Percentiles rank a stretch among this genome's conserved stretches.
Evolutionary conservation across 768 basidiomycete species (phyloP).

Genomic region (Suillus spraguei): DNA sequence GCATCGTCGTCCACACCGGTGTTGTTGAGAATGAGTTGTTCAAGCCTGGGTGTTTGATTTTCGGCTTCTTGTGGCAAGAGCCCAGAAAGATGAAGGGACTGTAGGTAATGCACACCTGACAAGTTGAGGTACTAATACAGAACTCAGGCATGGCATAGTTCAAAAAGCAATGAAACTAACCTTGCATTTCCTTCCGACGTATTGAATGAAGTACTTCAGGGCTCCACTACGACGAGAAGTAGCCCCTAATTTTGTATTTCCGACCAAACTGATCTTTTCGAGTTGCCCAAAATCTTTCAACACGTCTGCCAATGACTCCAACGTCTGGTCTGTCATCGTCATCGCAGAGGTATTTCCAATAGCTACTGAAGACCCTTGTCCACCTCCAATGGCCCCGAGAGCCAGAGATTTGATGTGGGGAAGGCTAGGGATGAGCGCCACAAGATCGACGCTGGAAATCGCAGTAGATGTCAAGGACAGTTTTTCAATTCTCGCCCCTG

Average conservation of each 20-base stretch:
- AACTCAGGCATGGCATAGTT: slow-evolving; percentile 3
- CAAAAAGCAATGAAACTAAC: slow-evolving; percentile 33
- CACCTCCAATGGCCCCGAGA: slow-evolving; percentile 60
- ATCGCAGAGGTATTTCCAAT: slow-evolving; percentile 50
- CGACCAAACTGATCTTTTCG: slow-evolving; percentile 60
- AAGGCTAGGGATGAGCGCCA: slow-evolving; percentile 40
- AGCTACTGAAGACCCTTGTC: slow-evolving; percentile 44
- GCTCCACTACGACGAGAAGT: slow-evolving; percentile 35
- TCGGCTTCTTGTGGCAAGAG: slow-evolving; percentile 34
- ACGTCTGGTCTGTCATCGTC: slow-evolving; percentile 56
- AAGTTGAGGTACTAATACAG: slow-evolving; percentile 56
- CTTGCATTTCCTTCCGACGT: slow-evolving; percentile 62
- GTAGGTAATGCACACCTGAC: slow-evolving; percentile 51
- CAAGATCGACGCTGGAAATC: slow-evolving; percentile 42
- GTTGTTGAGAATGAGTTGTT: slow-evolving; percentile 57
- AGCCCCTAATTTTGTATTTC: slow-evolving; percentile 62
- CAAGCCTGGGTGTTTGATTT: slow-evolving; percentile 39
- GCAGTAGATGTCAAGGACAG: slow-evolving; percentile 63
- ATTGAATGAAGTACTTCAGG: slow-evolving; percentile 47
- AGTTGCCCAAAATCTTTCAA: slow-evolving; percentile 41
- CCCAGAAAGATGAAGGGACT: slow-evolving; percentile 52
- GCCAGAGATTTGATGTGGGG: slow-evolving; percentile 49
- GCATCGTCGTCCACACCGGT: slow-evolving; percentile 64
- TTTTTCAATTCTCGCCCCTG: slow-evolving; percentile 42
- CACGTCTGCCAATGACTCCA: slow-evolving; percentile 45